phyloP scores from a whole-genome alignment of 371 early-diverging fungal species.

The Mucor racemosus region DNA sequence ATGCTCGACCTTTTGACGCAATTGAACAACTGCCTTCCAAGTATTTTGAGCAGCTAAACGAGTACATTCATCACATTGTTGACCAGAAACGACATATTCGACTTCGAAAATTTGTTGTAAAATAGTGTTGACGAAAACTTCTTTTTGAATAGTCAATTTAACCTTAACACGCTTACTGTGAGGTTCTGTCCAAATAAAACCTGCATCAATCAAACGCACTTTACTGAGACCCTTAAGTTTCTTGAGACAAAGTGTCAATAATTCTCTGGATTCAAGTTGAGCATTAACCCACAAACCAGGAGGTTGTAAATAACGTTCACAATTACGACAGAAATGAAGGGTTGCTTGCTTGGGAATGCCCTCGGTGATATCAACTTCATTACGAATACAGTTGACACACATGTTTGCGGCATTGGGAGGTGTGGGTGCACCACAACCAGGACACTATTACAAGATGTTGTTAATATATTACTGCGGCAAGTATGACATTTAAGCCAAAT shows the following conservation, averaged over 20 bases:
- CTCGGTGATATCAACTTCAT: constrained; percentile 95
- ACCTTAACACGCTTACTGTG: constrained; percentile 94
- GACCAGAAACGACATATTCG: constrained; percentile 91
- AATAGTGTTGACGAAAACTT: constrained; percentile 94
- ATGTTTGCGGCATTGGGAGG: constrained; percentile 97
- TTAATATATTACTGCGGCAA: constrained; percentile 6
- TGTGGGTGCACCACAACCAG: constrained; percentile 96
- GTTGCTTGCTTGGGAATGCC: constrained; percentile 96
- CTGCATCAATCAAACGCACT: constrained; percentile 96
- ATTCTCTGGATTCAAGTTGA: constrained; percentile 92
- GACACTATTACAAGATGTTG: constrained; percentile 73
- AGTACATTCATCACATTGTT: constrained; percentile 98
- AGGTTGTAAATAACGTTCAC: constrained; percentile 97
- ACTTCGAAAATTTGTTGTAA: constrained; percentile 96
- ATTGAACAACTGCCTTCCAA: constrained; percentile 99
- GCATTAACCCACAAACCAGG: constrained; percentile 92
- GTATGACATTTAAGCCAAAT: background rate
- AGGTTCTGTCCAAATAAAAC: constrained; percentile 99
- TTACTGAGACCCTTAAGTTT: constrained; percentile 90
- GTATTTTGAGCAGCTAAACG: constrained; percentile 98
- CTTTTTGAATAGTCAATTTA: constrained; percentile 97
- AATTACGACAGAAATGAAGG: constrained; percentile 94
- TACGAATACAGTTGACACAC: constrained; percentile 98
- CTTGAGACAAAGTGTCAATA: constrained; percentile 94
- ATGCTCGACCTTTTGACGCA: constrained; percentile 98